Base-by-base conservation (phyloP, 1,139 yeast genomes). In the Eremothecium cymbalariae region DNA sequence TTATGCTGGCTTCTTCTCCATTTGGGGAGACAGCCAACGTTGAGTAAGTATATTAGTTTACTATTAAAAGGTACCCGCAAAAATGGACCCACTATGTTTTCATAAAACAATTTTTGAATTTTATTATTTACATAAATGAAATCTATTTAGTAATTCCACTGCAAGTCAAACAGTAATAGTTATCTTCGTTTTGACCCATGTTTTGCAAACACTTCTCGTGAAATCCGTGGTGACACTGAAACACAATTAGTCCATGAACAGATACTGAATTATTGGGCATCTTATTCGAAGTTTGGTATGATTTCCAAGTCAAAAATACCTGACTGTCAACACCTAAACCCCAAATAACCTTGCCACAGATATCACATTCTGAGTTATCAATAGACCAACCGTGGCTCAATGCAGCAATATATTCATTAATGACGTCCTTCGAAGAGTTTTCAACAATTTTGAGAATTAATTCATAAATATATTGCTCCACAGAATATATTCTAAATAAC, bases 291-390 rank as follows among this genome's bases (percentile, higher is more conserved):
- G 8, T 18, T 26, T 26, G 42, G 34, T 32, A 42, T 43, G 26
- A 27, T 42, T 12, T 43, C 82, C 81, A 76, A 2, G 51, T 37
- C 25, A 53, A 55, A 37, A 60, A 69, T 30, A 67, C 57, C 8
- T 57, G 59, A 2, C 66, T 63, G 24, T 65, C 60, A 2, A 76
- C 59, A 1, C 71, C 72, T 0, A 70, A 51, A 0, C 94, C 94
- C 70, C 82, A 74, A 25, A 83, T 58, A 20, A 60, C 59, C 43
- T 72, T 73, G 1, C 82, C 85, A 55, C 95, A 85, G 0, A 78
- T 70, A 30, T 81, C 79, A 56, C 95, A 85, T 28, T 64, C 68
- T 31, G 66, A 58, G 17, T 59, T 58, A 2, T 62, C 53, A 3
- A 77, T 68, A 1, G 72, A 59, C 83, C 90, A 78, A 0, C 94